Percentiles rank a stretch among this genome's conserved stretches.
These are phyloP conservation scores for Spathaspora sp. DNA, from an alignment of 805 yeast species.

Conservation along the genomic window DNA sequence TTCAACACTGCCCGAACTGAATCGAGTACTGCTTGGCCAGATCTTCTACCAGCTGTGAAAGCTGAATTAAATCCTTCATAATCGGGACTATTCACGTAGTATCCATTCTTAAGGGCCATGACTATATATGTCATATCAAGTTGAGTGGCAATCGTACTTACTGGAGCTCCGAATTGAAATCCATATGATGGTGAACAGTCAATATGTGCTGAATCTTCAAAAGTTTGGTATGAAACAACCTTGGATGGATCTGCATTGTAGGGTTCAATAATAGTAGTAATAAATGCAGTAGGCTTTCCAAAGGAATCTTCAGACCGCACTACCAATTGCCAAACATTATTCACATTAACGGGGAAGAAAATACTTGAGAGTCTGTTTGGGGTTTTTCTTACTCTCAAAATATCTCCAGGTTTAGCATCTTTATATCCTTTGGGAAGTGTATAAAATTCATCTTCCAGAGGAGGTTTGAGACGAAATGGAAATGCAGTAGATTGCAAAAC, in stretches of 20 bases:
- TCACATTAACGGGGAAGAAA: slow-evolving; percentile 12
- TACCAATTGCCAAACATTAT: slow-evolving; percentile 23
- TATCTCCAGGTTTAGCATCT: too few relatives aligned
- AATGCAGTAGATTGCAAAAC: neutral
- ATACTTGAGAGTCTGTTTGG: slow-evolving; percentile 17
- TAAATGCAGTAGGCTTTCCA: slow-evolving; percentile 23
- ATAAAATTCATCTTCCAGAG: too few relatives aligned
- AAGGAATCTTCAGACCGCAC: slow-evolving; percentile 19
- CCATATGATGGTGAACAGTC: too few relatives aligned
- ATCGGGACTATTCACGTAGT: too few relatives aligned
- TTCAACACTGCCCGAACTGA: too few relatives aligned
- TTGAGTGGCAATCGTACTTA: slow-evolving; percentile 9
- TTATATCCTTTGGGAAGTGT: too few relatives aligned
- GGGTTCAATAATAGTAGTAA: slow-evolving; percentile 24
- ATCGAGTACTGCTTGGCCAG: too few relatives aligned
- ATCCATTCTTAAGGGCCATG: slow-evolving; percentile 15
- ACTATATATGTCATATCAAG: slow-evolving; percentile 16
- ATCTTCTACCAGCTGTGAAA: too few relatives aligned
- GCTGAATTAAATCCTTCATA: too few relatives aligned
- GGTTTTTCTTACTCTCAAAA: slow-evolving; percentile 14
- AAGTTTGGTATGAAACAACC: slow-evolving; percentile 25
- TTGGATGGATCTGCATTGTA: slow-evolving; percentile 20
- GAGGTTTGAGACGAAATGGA: slow-evolving; percentile 1
- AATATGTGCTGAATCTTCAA: slow-evolving; percentile 26
- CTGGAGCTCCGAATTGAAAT: slow-evolving; percentile 12